Base-by-base conservation (phyloP, 2,329 filamentous ascomycete genomes). In the Fusarium phyllophilum region DNA sequence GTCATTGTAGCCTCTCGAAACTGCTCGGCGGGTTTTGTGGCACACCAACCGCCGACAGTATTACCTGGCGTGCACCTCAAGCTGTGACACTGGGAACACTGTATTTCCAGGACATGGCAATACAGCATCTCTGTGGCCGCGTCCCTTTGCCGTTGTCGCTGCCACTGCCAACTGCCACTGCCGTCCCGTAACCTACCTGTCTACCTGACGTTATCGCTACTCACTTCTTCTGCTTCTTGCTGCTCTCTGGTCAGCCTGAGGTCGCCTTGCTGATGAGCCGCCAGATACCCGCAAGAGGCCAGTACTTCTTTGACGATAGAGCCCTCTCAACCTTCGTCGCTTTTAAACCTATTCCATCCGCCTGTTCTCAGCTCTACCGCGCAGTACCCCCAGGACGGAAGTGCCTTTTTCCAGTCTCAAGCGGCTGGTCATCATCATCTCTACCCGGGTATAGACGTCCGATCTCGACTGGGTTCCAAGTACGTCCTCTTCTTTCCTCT, bases 281-380 rank as follows among this genome's bases (percentile, higher is more conserved):
- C 72, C 81, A 90, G 88, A 85, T 89, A 89, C 82, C 85, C 83
- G 79, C 87, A 88, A 79, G 87, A 89, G 78, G 82, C 86, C 77
- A 85, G 82, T 80, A 84, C 84, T 71, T 84, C 87, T 77, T 83
- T 89, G 76, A 85, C 86, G 75, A 84, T 89, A 82, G 88, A 89
- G 80, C 86, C 86, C 72, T 78, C 85, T 62, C 86, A 88, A 79
- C 83, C 86, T 72, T 82, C 87, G 62, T 83, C 86, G 67, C 83
- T 88, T 77, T 80, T 89, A 79, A 85, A 82, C 77, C 80, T 89
- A 71, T 89, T 89, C 80, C 84, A 86, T 78, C 84, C 86, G 73
- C 82, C 85, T 55, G 79, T 85, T 72, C 82, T 88, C 73, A 86
- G 82, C 78, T 83, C 82, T 64, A 82, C 83, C 56, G 79, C 85